These are phyloP conservation scores for Cetradonia linearis DNA, from an alignment of 495 filamentous ascomycete species.

Conservation along the genomic window DNA sequence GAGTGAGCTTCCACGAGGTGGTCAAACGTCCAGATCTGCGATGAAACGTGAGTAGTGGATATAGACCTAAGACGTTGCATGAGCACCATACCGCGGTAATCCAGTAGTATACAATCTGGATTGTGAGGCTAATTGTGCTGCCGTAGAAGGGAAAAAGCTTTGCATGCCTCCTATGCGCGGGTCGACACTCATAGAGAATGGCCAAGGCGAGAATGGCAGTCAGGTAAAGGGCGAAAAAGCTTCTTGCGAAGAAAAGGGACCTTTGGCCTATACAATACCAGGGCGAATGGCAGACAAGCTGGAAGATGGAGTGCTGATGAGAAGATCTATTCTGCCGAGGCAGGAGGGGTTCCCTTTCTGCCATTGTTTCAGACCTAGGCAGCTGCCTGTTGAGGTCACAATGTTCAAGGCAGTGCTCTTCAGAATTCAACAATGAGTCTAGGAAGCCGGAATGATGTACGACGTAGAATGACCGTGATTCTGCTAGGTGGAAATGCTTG, in stretches of 20 bases:
- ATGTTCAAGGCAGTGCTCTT: not conserved
- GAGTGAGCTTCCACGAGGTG: constrained; percentile 34
- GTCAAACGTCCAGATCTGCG: constrained; percentile 40
- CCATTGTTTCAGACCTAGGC: constrained; percentile 1
- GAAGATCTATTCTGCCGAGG: constrained; percentile 24
- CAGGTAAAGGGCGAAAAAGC: constrained; percentile 34
- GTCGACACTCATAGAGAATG: constrained; percentile 32
- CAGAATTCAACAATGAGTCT: not conserved
- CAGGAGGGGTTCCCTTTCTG: constrained; percentile 34
- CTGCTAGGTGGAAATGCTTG: not conserved
- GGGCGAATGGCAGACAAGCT: constrained; percentile 43
- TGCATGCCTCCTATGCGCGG: constrained; percentile 20
- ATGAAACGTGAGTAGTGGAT: not conserved
- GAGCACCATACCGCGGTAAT: constrained; percentile 32
- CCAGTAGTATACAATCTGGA: constrained; percentile 38
- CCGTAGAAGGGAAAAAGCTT: constrained; percentile 38
- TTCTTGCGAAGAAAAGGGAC: constrained; percentile 33
- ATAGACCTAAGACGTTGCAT: not conserved
- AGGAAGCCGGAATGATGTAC: constrained; percentile 1
- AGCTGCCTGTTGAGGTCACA: not conserved
- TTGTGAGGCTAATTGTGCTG: constrained; percentile 34
- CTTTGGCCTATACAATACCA: constrained; percentile 37
- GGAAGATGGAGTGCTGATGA: constrained; percentile 35
- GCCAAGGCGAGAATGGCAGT: constrained; percentile 28
- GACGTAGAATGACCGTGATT: constrained; percentile 10